A percentile compares a stretch with the other conserved stretches of the same genome.
phyloP scores from a whole-genome alignment of 345 rosid species.

The Noccaea caerulescens region DNA sequence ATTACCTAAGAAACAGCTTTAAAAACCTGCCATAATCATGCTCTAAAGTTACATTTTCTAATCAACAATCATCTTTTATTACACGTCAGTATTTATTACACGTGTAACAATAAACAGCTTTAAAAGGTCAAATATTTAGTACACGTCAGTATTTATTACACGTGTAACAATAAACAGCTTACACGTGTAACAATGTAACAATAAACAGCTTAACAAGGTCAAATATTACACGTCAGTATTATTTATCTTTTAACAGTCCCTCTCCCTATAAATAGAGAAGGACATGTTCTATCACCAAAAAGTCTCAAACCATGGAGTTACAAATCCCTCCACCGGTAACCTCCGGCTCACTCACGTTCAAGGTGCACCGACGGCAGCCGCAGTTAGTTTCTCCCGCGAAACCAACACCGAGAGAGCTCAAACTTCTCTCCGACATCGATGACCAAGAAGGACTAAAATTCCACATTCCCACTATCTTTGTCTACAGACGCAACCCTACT shows the following conservation, averaged over 20 bases:
- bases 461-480: conserved; percentile 46
- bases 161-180: too few species aligned
- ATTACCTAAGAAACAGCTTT: too few species aligned
- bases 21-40: too few species aligned
- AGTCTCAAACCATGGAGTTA: conserved; percentile 11
- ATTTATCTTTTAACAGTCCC: background rate
- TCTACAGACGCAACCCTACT: conserved; percentile 42
- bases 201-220: too few species aligned
- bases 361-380: conserved; percentile 42
- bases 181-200: too few species aligned
- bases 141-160: too few species aligned
- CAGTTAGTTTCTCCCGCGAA: conserved; percentile 55
- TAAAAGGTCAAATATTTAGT: too few species aligned
- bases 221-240: background rate
- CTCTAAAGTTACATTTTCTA: too few species aligned
- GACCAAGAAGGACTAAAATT: conserved; percentile 58
- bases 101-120: too few species aligned
- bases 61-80: too few species aligned
- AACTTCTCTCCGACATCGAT: conserved; percentile 61
- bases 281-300: conserved; percentile 4
- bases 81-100: too few species aligned
- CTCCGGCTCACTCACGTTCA: conserved; percentile 40
- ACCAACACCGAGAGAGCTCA: conserved; percentile 54
- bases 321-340: conserved; percentile 18
- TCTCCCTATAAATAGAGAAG: background rate